These are phyloP conservation scores for Actinomortierella wolfii DNA, from an alignment of 371 early-diverging fungal species.

Conservation along the genomic window DNA sequence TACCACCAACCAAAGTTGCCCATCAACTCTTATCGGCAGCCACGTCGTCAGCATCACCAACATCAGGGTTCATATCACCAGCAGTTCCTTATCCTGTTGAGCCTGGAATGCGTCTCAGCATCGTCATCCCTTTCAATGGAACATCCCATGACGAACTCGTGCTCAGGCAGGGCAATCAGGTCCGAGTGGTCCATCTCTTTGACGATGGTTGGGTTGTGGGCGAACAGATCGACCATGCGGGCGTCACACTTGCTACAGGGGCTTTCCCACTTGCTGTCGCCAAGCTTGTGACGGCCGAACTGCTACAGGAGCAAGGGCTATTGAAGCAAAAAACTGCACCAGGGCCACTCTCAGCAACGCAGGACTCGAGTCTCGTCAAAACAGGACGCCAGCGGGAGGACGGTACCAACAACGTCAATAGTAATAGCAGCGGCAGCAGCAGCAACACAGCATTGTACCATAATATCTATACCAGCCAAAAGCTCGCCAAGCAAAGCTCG, in stretches of 20 bases:
- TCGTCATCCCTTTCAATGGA: slow-evolving; percentile 33
- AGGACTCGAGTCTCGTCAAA: slow-evolving; percentile 26
- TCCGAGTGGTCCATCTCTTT: slow-evolving; percentile 37
- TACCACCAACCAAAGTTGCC: slow-evolving; percentile 26
- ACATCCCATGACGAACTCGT: slow-evolving; percentile 25
- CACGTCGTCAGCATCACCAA: slow-evolving; percentile 14
- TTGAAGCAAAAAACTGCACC: slow-evolving; percentile 10
- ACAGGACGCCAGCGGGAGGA: slow-evolving; percentile 22
- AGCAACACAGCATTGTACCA: slow-evolving; percentile 18
- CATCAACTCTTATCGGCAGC: too few species aligned
- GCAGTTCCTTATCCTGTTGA: too few species aligned
- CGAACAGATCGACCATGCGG: slow-evolving; percentile 41
- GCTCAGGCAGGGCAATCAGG: slow-evolving; percentile 41
- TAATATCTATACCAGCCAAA: too few species aligned
- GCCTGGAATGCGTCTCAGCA: slow-evolving; percentile 27
- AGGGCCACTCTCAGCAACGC: slow-evolving; percentile 10
- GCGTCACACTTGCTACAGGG: slow-evolving; percentile 20
- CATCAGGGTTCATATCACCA: too few species aligned
- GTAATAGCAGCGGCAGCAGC: slow-evolving; percentile 18
- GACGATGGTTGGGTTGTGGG: slow-evolving; percentile 44
- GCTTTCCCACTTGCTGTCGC: slow-evolving; percentile 22
- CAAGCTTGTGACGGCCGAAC: slow-evolving; percentile 30
- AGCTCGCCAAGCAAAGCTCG: slow-evolving; percentile 37
- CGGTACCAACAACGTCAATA: slow-evolving; percentile 19
- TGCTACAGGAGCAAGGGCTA: slow-evolving; percentile 10